Conservation (phyloP, 805 yeast genomes). For the Metschnikowia hibisci region DNA sequence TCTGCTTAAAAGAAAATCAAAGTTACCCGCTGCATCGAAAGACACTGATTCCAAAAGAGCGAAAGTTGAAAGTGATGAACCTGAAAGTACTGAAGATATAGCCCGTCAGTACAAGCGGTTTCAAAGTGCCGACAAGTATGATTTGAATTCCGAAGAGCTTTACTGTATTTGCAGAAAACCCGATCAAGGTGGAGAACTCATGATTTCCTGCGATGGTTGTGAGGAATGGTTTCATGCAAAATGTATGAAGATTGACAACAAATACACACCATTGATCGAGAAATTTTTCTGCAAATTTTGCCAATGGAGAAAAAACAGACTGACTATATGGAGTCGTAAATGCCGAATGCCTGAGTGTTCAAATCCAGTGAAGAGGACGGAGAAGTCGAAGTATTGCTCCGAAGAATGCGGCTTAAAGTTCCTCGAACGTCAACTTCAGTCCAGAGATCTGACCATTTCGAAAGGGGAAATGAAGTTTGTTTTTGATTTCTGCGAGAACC, state of each 20-base stretch:
- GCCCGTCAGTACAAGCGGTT: conserved; percentile 37
- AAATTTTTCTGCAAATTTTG: conserved; percentile 75
- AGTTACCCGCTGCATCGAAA: conserved; percentile 10
- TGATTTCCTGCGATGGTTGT: conserved; percentile 95
- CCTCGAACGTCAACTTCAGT: conserved; percentile 28
- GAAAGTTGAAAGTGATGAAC: conserved; percentile 15
- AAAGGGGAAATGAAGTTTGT: conserved; percentile 22
- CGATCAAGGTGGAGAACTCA: conserved; percentile 69
- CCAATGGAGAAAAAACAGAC: conserved; percentile 47
- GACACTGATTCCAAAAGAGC: conserved; percentile 11
- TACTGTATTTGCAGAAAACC: conserved; percentile 77
- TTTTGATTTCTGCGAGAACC: conserved; percentile 21
- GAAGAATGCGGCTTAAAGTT: conserved; percentile 62
- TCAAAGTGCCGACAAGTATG: conserved; percentile 36
- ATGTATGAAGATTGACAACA: conserved; percentile 59
- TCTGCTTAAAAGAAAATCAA: conserved; percentile 12
- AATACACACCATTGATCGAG: conserved; percentile 52
- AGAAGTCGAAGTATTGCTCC: conserved; percentile 66
- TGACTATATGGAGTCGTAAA: conserved; percentile 68
- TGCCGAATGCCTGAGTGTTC: conserved; percentile 62
- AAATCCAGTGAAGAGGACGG: conserved; percentile 44
- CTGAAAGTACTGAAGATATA: conserved; percentile 29
- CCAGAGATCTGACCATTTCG: conserved; percentile 14
- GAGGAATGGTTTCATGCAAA: conserved; percentile 92
- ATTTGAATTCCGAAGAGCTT: conserved; percentile 55